These are phyloP conservation scores for Neoboletus brunneissimus DNA, from an alignment of 768 basidiomycete genomes.

Conservation along the genomic window DNA sequence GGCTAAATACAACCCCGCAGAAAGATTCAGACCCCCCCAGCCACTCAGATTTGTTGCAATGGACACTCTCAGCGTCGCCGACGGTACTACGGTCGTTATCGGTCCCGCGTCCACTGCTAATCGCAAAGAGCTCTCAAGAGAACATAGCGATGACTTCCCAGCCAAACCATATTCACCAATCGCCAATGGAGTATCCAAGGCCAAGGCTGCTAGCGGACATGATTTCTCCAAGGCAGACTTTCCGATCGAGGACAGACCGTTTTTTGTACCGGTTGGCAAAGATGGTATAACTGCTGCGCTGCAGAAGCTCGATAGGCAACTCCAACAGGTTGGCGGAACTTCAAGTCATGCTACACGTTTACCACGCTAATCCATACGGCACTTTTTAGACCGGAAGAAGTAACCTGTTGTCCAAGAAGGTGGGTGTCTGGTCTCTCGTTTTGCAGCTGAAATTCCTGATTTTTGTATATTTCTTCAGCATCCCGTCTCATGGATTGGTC, in stretches of 20 bases:
- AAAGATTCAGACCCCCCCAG: not conserved
- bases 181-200: slow-evolving; percentile 12
- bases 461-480: slow-evolving; percentile 26
- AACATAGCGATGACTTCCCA: slow-evolving; percentile 21
- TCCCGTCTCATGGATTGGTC: slow-evolving; percentile 69
- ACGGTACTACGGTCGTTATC: slow-evolving; percentile 46
- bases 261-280: slow-evolving; percentile 67
- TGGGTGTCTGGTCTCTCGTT: slow-evolving; percentile 12
- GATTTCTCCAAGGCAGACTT: slow-evolving; percentile 52
- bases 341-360: not conserved
- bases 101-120: slow-evolving; percentile 31
- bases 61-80: slow-evolving; percentile 39
- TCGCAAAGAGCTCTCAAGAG: slow-evolving; percentile 22
- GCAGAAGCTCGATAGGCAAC: slow-evolving; percentile 63
- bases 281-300: slow-evolving; percentile 68
- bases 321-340: slow-evolving; percentile 36
- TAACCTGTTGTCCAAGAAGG: slow-evolving; percentile 64
- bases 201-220: slow-evolving; percentile 19
- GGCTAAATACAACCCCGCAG: not conserved
- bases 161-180: slow-evolving; percentile 17
- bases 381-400: slow-evolving; percentile 50
- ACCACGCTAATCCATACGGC: slow-evolving; percentile 1
- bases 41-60: slow-evolving; percentile 7
- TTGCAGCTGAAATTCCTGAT: not conserved
- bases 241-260: slow-evolving; percentile 55